Evolutionary conservation across 1,284 basidiomycete genomes (phyloP).

Genomic region (Kwoniella shivajii): DNA sequence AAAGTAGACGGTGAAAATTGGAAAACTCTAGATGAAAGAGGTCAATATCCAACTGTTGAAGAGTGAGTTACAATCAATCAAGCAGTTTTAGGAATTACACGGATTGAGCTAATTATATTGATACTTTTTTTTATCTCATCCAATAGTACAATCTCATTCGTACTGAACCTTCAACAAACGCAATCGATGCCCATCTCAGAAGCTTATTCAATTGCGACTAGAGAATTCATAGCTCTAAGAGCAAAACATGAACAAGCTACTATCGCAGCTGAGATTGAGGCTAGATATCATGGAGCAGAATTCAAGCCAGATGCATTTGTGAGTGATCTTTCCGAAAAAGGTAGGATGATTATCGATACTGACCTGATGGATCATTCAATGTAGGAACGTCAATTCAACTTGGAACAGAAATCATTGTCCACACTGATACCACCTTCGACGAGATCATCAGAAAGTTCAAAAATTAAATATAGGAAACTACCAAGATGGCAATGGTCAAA

Average conservation of each 20-base stretch:
- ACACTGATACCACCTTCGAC: conserved; percentile 20
- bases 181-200: conserved; percentile 69
- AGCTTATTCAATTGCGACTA: conserved; percentile 78
- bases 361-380: too few relatives aligned
- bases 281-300: conserved; percentile 69
- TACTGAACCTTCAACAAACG: conserved; percentile 71
- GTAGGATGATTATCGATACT: neutral
- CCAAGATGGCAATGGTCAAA: conserved; percentile 43
- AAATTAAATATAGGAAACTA: conserved; percentile 31
- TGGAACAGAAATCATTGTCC: conserved; percentile 32
- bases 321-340: conserved; percentile 25
- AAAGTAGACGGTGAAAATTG: conserved; percentile 67
- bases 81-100: neutral
- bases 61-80: conserved; percentile 65
- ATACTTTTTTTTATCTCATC: neutral
- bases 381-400: conserved; percentile 39
- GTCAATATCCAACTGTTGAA: conserved; percentile 80
- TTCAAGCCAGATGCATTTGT: conserved; percentile 49
- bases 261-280: conserved; percentile 76
- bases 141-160: conserved; percentile 75
- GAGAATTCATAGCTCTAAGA: conserved; percentile 82
- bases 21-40: conserved; percentile 75
- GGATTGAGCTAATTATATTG: neutral
- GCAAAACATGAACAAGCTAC: conserved; percentile 80
- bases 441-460: conserved; percentile 8